Base-by-base conservation (phyloP, 257 asterid genomes). In the Solanum paucissectum region DNA sequence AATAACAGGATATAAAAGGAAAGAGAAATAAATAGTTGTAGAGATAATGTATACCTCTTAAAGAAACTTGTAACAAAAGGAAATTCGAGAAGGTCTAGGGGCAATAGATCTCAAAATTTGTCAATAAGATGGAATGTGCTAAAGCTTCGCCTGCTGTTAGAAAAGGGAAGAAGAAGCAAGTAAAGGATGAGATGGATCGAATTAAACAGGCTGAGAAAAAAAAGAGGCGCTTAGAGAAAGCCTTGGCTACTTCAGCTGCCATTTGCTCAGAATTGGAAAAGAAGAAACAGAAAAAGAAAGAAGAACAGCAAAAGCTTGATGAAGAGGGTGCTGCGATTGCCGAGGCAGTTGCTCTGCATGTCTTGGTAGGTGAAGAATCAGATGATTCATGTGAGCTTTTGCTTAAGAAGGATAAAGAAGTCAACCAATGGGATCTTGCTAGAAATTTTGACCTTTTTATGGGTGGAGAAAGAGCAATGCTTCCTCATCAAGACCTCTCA, bases 271-370 rank as follows among this genome's bases (percentile, higher is more conserved):
- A 97, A 90, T 90, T 97, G 58, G 99, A 97, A 83, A 95, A 95
- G 90, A 97, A 97, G 96, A 97, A 97, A 95, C 98, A 92, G 92
- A 93, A 91, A 86, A 97, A 95, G 98, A 93, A 93, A 91, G 99
- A 97, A 93, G 98, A 97, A 86, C 98, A 95, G 83, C 95, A 94
- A 90, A 92, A 96, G 91, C 96, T 95, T 1, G 98, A 97, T 76
- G 98, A 95, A 91, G 99, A 95, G 90, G 98, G 99, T 75, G 99
- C 99, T 83, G 98, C 98, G 23, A 95, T 97, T 88, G 98, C 99
- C 1, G 99, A 97, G 90, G 97, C 98, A 42, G 99, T 95, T 88
- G 99, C 99, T 1, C 90, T 97, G 92, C 98, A 94, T 86, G 99
- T 97, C 92, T 93, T 97, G 58, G 94, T 94, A 36, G 99, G 96